These are phyloP conservation scores for Akanthomyces dipterigenus DNA, from an alignment of 2,329 filamentous ascomycete species.

Conservation along the genomic window DNA sequence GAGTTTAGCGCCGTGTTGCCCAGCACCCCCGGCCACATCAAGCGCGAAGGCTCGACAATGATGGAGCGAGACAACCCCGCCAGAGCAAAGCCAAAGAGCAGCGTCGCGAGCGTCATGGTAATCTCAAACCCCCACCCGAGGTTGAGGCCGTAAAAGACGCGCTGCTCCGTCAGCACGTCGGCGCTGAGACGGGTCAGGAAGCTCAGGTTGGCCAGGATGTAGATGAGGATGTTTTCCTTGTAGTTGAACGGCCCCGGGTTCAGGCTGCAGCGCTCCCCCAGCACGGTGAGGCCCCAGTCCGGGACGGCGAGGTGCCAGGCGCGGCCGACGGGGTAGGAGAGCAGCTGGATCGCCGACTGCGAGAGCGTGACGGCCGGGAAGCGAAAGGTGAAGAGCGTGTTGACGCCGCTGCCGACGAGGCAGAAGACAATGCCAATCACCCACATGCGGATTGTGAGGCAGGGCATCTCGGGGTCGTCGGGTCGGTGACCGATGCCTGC, in stretches of 20 bases:
- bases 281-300: conserved; percentile 23
- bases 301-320: conserved; percentile 27
- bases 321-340: conserved; percentile 38
- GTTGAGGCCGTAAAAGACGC: conserved; percentile 36
- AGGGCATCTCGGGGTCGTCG: conserved; percentile 24
- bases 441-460: conserved; percentile 34
- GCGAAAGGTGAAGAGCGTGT: conserved; percentile 35
- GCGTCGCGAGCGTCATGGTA: conserved; percentile 39
- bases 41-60: conserved; percentile 38
- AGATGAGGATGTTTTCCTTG: conserved; percentile 47
- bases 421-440: conserved; percentile 31
- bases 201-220: conserved; percentile 49
- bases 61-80: conserved; percentile 38
- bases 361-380: conserved; percentile 27
- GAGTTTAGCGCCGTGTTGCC: conserved; percentile 40
- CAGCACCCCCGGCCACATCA: conserved; percentile 48
- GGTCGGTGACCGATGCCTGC: conserved; percentile 23
- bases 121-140: conserved; percentile 43
- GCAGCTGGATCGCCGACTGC: conserved; percentile 32
- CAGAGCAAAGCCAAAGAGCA: conserved; percentile 45
- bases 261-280: conserved; percentile 22
- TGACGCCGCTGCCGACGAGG: conserved; percentile 30
- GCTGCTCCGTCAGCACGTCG: conserved; percentile 28
- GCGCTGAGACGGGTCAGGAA: conserved; percentile 32
- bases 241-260: conserved; percentile 35